Evolutionary conservation across 2,329 filamentous ascomycete species (phyloP), one percentile per base, ranked within the genome.

Genomic region (Aureobasidium sp.): DNA sequence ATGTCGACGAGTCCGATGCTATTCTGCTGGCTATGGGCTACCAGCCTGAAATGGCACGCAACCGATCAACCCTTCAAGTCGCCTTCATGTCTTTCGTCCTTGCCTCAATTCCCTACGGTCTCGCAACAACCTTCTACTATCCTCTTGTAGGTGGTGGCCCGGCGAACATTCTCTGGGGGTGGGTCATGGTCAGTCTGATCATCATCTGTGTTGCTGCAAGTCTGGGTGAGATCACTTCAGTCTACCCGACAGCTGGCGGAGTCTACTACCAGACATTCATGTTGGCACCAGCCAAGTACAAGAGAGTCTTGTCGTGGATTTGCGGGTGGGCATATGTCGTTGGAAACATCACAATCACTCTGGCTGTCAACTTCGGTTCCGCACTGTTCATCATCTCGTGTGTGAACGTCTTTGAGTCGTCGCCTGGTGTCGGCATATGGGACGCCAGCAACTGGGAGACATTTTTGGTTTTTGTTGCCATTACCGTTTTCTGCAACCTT

Each of bases 191-290:
- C 39, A 88, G 85, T n/a, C 65, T 82, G 62, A 87, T 90, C 72
- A 87, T 89, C 67, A 73, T 88, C 67, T 88, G 86, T 71, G 85
- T 91, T 36, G 87, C 88, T 34, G 77, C 82, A 3, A 89, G 86
- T 25, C 79, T 90, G 34, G 85, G 85, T 66, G 88, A 91, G 75
- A 88, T 91, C 69, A 89, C 87, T 63, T 87, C 84, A 67, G 85
- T 89, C 41, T 90, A 87, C 68, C 64, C 64, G 13, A 65, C 86
- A 27, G 85, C 85, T 61, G 63, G 63, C 21, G 88, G 87, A 71
- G 87, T 90, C 59, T 91, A 91, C 76, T 90, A 90, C 72, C 87
- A 90, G 76, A 86, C 87, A 6, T 90, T 88, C 70, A 89, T 90
- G 84, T 81, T 91, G 14, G 81, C 87, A 0, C 80, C 85, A 21